Percentiles rank a stretch among this genome's conserved stretches.
phyloP scores from a whole-genome alignment of 768 basidiomycete species.

The Tulasnella sp. region DNA sequence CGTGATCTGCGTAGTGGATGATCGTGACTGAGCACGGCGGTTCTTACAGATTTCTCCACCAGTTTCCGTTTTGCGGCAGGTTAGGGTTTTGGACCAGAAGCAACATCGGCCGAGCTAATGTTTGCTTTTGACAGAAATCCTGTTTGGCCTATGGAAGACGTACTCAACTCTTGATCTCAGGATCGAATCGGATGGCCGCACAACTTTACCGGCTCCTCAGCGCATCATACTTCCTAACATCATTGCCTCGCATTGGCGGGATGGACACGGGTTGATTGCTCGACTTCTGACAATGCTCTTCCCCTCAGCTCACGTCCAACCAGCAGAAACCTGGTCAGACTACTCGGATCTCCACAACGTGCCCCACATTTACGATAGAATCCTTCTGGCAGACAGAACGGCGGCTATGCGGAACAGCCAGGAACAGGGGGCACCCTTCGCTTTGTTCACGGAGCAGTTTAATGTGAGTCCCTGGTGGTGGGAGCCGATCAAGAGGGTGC shows the following conservation, averaged over 20 bases:
- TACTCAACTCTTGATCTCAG: slow-evolving; percentile 64
- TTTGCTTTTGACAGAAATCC: slow-evolving; percentile 45
- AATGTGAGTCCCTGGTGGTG: slow-evolving; percentile 84
- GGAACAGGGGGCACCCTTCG: slow-evolving; percentile 10
- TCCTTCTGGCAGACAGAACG: slow-evolving; percentile 74
- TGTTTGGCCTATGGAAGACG: slow-evolving; percentile 73
- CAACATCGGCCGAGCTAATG: no score
- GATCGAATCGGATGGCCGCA: slow-evolving; percentile 49
- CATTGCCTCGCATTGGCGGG: slow-evolving; percentile 55
- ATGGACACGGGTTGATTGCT: slow-evolving; percentile 61
- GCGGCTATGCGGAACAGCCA: slow-evolving; percentile 54
- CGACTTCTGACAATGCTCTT: slow-evolving; percentile 69
- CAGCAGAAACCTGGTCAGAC: slow-evolving; percentile 77
- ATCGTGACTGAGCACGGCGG: slow-evolving; percentile 39
- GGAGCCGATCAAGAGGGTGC: slow-evolving; percentile 52
- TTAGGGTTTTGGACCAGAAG: slow-evolving; percentile 38
- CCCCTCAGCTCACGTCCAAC: slow-evolving; percentile 68
- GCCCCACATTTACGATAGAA: slow-evolving; percentile 74
- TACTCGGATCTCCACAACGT: slow-evolving; percentile 60
- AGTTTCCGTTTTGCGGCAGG: slow-evolving; percentile 23
- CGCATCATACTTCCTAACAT: slow-evolving; percentile 74
- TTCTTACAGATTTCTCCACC: slow-evolving; percentile 42
- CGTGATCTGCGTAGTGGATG: not conserved
- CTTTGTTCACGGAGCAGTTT: slow-evolving; percentile 55
- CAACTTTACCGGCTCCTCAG: slow-evolving; percentile 63